Conservation (phyloP, 192 early-diverging fungal species). For the Coemansia erecta region DNA sequence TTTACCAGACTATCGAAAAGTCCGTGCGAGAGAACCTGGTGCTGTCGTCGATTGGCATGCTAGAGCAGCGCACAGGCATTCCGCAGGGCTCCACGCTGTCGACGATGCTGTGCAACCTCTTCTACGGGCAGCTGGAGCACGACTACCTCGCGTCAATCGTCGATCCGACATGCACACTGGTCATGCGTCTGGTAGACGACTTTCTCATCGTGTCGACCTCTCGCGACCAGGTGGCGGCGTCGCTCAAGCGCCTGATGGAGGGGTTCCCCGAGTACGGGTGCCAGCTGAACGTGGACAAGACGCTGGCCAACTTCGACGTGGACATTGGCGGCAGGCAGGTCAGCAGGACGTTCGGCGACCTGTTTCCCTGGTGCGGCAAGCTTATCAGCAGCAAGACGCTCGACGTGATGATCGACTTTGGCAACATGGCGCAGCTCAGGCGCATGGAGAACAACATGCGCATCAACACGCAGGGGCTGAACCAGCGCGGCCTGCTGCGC, state of each 20-base stretch:
- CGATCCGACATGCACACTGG: slow-evolving; percentile 50
- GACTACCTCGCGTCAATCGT: slow-evolving; percentile 51
- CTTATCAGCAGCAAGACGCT: slow-evolving; percentile 67
- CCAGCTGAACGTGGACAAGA: slow-evolving; percentile 71
- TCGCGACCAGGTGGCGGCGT: slow-evolving; percentile 48
- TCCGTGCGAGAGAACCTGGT: slow-evolving; percentile 72
- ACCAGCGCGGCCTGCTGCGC: slow-evolving; percentile 38
- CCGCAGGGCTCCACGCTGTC: slow-evolving; percentile 92
- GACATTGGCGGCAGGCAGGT: slow-evolving; percentile 31
- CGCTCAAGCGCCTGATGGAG: slow-evolving; percentile 59
- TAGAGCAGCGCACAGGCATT: slow-evolving; percentile 74
- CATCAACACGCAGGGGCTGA: slow-evolving; percentile 39
- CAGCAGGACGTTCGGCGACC: slow-evolving; percentile 14
- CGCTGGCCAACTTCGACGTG: slow-evolving; percentile 72
- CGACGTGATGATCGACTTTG: slow-evolving; percentile 69
- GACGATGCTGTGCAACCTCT: slow-evolving; percentile 82
- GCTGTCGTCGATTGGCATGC: slow-evolving; percentile 59
- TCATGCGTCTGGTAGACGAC: slow-evolving; percentile 82
- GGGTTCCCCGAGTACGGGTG: slow-evolving; percentile 74
- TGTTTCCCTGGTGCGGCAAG: slow-evolving; percentile 74
- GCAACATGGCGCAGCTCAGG: slow-evolving; percentile 46
- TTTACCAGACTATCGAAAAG: slow-evolving; percentile 56
- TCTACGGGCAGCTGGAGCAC: slow-evolving; percentile 74
- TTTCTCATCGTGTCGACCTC: slow-evolving; percentile 74
- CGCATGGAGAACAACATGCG: slow-evolving; percentile 54